Base-by-base conservation (phyloP, 116 monocot species). In the Dioscorea cayenensis region DNA sequence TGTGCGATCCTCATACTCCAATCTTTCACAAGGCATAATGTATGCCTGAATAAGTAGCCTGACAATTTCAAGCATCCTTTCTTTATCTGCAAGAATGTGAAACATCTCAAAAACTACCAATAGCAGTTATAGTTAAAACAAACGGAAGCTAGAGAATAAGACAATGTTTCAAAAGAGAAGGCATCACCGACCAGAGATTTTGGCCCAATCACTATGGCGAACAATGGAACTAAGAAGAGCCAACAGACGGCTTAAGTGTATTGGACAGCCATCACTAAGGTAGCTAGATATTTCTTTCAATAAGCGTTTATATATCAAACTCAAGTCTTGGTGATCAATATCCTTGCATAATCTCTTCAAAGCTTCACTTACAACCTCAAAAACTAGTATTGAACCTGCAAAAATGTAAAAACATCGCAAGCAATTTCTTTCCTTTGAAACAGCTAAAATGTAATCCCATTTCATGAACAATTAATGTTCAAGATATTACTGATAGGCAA, bases 331-430 rank as follows among this genome's bases (percentile, higher is more conserved):
- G 3, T 69, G 49, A 61, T 86, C 83, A 55, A 89, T 25, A 38
- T 84, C 86, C 69, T 75, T 65, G 16, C 75, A 87, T 66, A 97
- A 73, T 76, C 86, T 86, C 69, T 75, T 55, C 25, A 97, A 61
- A 63, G 81, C 67, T 66, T 70, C 80, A 64, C 63, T 81, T 50
- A 80, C 21, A 72, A 91, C 86, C 32, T 83, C 77, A 71, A 81
- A 68, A 67, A 82, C 83, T 71, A 77, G 73, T 51, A 75, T 83
- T 38, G 80, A 65, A 77, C 81, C 86, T 87, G 80, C 19, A 80
- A 76, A 77, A 72, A 36, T 64, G 5, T 25, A 64, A 35, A 32
- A 67, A 43, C 16, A 27, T 43, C 7, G 17, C 55, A 17, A 36
- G 27, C 50, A 75, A 75, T 20, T 64, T 51, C 4, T 32, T 43